These are phyloP conservation scores for Haplosporangium gracile DNA, from an alignment of 192 early-diverging fungal genomes.

Conservation along the genomic window DNA sequence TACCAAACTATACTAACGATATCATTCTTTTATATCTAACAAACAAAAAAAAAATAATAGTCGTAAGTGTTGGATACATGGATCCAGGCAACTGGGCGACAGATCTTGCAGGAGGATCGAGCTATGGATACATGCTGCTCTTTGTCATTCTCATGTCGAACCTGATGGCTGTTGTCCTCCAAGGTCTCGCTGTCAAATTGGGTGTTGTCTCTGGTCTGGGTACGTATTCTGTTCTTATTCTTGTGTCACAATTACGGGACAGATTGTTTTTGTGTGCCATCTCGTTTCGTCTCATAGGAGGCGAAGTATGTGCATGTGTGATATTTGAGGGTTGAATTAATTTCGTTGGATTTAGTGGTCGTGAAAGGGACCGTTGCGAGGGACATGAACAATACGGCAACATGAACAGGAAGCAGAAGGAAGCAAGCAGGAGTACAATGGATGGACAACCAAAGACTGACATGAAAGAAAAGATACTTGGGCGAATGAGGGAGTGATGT, in stretches of 20 bases:
- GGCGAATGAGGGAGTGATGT: not conserved
- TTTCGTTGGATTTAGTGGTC: not conserved
- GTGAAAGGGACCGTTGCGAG: not conserved
- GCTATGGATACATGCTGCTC: slow-evolving; percentile 79
- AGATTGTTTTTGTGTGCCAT: not conserved
- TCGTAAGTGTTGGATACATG: slow-evolving; percentile 75
- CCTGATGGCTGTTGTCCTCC: slow-evolving; percentile 80
- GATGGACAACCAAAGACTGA: no score
- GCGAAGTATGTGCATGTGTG: not conserved
- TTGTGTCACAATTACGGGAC: not conserved
- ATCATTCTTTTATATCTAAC: not conserved
- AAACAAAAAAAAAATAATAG: slow-evolving; percentile 12
- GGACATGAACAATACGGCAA: not conserved
- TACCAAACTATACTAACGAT: not conserved
- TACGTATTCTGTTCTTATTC: slow-evolving; percentile 25
- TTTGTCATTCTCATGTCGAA: slow-evolving; percentile 84
- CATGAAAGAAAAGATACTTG: no score
- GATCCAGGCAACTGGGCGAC: slow-evolving; percentile 94
- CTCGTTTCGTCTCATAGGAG: not conserved
- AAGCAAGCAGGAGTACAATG: not conserved
- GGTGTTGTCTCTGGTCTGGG: slow-evolving; percentile 78
- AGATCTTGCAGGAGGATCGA: slow-evolving; percentile 80
- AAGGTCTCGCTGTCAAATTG: slow-evolving; percentile 82
- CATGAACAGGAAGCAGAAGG: not conserved
- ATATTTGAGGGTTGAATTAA: not conserved